phyloP scores from a whole-genome alignment of 2,329 filamentous ascomycete species.

The Aspergillus viridinutans region DNA sequence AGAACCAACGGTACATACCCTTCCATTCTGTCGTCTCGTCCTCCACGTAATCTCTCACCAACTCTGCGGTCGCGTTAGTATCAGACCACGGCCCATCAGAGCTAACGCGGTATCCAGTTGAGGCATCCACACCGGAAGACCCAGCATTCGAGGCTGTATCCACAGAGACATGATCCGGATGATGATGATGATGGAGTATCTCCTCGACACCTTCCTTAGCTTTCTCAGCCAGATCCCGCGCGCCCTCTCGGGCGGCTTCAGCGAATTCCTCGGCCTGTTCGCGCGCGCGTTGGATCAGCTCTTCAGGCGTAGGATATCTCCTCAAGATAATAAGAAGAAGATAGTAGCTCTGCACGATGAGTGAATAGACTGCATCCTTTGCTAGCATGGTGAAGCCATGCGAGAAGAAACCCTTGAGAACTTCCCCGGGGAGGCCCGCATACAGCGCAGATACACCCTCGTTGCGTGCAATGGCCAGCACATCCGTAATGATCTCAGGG shows the following conservation, averaged over 20 bases:
- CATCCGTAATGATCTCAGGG: slow-evolving; percentile 59
- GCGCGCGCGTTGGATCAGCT: slow-evolving; percentile 37
- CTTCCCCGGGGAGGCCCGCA: slow-evolving; percentile 68
- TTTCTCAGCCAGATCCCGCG: slow-evolving; percentile 31
- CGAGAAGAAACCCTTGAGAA: slow-evolving; percentile 77
- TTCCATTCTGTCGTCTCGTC: slow-evolving; percentile 40
- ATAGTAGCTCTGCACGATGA: slow-evolving; percentile 70
- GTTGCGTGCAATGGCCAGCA: slow-evolving; percentile 53
- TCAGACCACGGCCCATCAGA: slow-evolving; percentile 15
- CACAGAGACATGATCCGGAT: slow-evolving; percentile 20
- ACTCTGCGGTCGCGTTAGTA: slow-evolving; percentile 41
- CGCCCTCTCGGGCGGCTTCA: slow-evolving; percentile 37
- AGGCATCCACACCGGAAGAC: slow-evolving; percentile 3
- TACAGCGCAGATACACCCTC: slow-evolving; percentile 71
- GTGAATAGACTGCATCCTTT: slow-evolving; percentile 71
- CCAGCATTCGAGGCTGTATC: slow-evolving; percentile 28
- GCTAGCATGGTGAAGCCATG: slow-evolving; percentile 85
- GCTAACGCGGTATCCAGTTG: slow-evolving; percentile 5
- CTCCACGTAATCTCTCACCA: slow-evolving; percentile 45
- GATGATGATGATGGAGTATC: slow-evolving; percentile 16
- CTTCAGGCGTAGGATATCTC: slow-evolving; percentile 42
- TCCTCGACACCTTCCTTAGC: slow-evolving; percentile 25
- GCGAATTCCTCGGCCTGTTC: slow-evolving; percentile 40
- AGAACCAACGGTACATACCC: slow-evolving; percentile 41
- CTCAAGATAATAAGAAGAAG: slow-evolving; percentile 50